Evolutionary conservation across 2,329 filamentous ascomycete genomes (phyloP).

Genomic region (Alternaria sp.): DNA sequence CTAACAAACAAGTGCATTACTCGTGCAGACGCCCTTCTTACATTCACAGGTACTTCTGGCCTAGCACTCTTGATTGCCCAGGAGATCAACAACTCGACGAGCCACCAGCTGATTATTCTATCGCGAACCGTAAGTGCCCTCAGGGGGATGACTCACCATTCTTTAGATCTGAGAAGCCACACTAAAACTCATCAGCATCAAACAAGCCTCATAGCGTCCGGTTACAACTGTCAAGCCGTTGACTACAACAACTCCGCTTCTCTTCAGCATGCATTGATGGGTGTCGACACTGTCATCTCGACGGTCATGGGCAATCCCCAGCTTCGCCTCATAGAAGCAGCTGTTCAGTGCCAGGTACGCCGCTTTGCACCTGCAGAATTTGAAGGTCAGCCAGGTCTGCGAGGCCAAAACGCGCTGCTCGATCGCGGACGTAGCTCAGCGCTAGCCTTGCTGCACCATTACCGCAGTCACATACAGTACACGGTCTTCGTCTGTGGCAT

Average conservation of each 20-base stretch:
- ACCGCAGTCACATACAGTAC: slow-evolving; percentile 67
- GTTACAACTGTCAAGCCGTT: slow-evolving; percentile 73
- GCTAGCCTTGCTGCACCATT: slow-evolving; percentile 64
- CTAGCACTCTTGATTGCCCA: slow-evolving; percentile 66
- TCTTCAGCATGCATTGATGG: slow-evolving; percentile 71
- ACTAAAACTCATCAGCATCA: slow-evolving; percentile 57
- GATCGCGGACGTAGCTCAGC: slow-evolving; percentile 69
- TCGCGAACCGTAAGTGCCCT: slow-evolving; percentile 66
- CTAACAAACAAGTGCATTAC: neutral
- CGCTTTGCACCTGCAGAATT: slow-evolving; percentile 80
- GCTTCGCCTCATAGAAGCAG: slow-evolving; percentile 75
- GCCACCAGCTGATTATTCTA: slow-evolving; percentile 74
- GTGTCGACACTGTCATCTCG: slow-evolving; percentile 77
- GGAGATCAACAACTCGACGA: slow-evolving; percentile 67
- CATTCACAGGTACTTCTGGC: slow-evolving; percentile 61
- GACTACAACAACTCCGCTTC: slow-evolving; percentile 68
- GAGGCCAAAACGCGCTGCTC: slow-evolving; percentile 66
- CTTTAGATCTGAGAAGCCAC: neutral
- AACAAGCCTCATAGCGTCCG: slow-evolving; percentile 62
- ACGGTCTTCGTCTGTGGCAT: slow-evolving; percentile 78
- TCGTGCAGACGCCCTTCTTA: neutral
- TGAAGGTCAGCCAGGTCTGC: slow-evolving; percentile 68
- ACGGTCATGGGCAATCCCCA: slow-evolving; percentile 73
- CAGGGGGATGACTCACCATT: neutral
- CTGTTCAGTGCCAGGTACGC: slow-evolving; percentile 69